phyloP scores from a whole-genome alignment of 208 protist genomes.

The Acanthamoeba castellanii region DNA sequence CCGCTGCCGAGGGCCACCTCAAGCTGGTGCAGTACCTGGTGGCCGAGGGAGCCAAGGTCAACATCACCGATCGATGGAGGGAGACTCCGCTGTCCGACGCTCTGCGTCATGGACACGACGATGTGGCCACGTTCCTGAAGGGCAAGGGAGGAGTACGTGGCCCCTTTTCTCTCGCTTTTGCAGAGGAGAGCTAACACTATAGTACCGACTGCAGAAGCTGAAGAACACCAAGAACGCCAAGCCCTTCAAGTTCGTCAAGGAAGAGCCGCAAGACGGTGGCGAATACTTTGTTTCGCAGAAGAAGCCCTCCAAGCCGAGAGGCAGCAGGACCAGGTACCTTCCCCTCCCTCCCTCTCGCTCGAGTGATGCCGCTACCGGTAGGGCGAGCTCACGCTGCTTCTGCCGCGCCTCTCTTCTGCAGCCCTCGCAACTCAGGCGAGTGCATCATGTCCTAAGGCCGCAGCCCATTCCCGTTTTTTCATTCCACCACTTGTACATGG shows the following conservation, averaged over 20 bases:
- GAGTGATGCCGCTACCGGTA: neutral
- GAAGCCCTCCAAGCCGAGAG: neutral
- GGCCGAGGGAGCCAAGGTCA: slow-evolving; percentile 52
- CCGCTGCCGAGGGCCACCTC: slow-evolving; percentile 54
- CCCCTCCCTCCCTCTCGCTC: neutral
- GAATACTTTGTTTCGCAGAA: slow-evolving; percentile 23
- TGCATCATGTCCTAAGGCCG: neutral
- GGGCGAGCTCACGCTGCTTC: neutral
- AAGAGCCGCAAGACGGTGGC: neutral
- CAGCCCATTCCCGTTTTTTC: too few relatives aligned
- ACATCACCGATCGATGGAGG: slow-evolving; percentile 52
- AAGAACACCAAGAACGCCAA: neutral
- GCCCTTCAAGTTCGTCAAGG: slow-evolving; percentile 39
- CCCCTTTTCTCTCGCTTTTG: neutral
- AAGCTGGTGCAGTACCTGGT: slow-evolving; percentile 55
- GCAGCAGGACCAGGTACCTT: slow-evolving; percentile 4
- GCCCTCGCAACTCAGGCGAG: slow-evolving; percentile 24
- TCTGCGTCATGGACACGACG: slow-evolving; percentile 23
- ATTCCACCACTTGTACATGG: too few relatives aligned
- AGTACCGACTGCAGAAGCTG: slow-evolving; percentile 15
- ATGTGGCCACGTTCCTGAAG: slow-evolving; percentile 46
- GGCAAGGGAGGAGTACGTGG: slow-evolving; percentile 3
- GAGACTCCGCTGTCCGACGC: slow-evolving; percentile 55
- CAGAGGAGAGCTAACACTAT: neutral
- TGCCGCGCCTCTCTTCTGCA: neutral